A percentile compares a stretch with the other conserved stretches of the same genome.
These are phyloP conservation scores for Globisporangium emineosum DNA, from an alignment of 352 stramenopile genomes.

Conservation along the genomic window DNA sequence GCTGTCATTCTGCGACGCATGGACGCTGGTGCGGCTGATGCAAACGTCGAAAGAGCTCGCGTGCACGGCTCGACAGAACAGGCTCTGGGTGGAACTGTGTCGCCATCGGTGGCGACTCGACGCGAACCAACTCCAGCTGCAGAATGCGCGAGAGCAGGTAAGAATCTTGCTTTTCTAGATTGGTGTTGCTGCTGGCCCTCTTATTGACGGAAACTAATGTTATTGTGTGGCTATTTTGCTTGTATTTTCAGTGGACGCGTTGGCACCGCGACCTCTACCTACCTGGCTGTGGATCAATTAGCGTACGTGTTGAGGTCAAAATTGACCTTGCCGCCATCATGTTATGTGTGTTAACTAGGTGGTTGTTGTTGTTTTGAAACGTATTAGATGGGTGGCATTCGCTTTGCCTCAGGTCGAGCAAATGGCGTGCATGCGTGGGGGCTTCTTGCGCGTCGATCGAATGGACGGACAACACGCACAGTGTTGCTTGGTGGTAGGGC, in stretches of 20 bases:
- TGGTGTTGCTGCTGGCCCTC: background rate
- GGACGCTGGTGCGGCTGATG: conserved; percentile 39
- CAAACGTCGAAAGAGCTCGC: conserved; percentile 30
- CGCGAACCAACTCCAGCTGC: background rate
- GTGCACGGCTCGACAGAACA: conserved; percentile 14
- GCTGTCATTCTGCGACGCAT: conserved; percentile 48
- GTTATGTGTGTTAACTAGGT: background rate
- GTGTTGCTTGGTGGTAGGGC: conserved; percentile 42
- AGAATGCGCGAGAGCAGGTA: conserved; percentile 8
- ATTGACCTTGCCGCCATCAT: background rate
- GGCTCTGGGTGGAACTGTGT: conserved; percentile 37
- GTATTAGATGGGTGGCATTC: conserved; percentile 20
- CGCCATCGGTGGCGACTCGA: conserved; percentile 30
- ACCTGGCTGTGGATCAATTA: conserved; percentile 32
- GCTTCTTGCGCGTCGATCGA: conserved; percentile 45
- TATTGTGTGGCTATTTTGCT: background rate
- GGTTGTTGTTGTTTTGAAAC: background rate
- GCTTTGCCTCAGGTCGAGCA: conserved; percentile 32
- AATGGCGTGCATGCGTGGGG: conserved; percentile 35
- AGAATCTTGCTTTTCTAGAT: background rate
- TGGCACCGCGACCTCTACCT: conserved; percentile 39
- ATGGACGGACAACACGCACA: conserved; percentile 51
- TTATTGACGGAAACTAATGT: background rate
- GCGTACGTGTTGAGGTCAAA: conserved; percentile 20
- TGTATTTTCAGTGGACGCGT: conserved; percentile 27